Conservation (phyloP, 129 eudicot genomes). For the Scalesia atractyloides region DNA sequence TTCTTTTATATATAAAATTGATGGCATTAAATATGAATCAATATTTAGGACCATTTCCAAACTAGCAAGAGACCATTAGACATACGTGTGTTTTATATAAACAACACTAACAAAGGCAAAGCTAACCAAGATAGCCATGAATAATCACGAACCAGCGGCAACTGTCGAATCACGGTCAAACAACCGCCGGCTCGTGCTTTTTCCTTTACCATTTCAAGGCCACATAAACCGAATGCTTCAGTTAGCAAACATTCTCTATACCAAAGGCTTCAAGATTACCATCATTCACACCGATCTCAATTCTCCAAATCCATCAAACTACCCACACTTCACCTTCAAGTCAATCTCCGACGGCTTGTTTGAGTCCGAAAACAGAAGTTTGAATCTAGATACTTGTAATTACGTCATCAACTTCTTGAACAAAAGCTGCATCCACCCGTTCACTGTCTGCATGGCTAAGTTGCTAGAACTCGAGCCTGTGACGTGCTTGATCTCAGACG, state of each 20-base stretch:
- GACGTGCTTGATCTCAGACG: conserved; percentile 32
- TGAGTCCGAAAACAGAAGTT: neutral
- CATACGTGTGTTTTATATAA: neutral
- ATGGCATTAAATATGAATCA: neutral
- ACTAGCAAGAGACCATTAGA: neutral
- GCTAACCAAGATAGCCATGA: neutral
- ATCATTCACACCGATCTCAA: conserved; percentile 34
- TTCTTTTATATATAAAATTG: neutral
- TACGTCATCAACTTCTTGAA: conserved; percentile 22
- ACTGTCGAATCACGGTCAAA: neutral
- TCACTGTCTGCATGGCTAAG: conserved; percentile 26
- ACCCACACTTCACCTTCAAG: conserved; percentile 33
- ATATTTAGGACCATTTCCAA: neutral
- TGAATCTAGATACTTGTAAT: conserved; percentile 13
- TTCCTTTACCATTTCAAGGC: conserved; percentile 36
- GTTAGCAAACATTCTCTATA: conserved; percentile 28
- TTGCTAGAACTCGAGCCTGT: conserved; percentile 9
- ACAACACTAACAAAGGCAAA: conserved; percentile 4
- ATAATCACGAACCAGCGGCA: neutral
- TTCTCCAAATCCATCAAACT: conserved; percentile 29
- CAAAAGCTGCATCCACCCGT: conserved; percentile 24
- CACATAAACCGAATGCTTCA: conserved; percentile 42
- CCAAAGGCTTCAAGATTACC: conserved; percentile 31
- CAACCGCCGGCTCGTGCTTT: conserved; percentile 24
- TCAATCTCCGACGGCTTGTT: conserved; percentile 33